Evolutionary conservation across 257 asterid species (phyloP).

Genomic region (Lavandula angustifolia): DNA sequence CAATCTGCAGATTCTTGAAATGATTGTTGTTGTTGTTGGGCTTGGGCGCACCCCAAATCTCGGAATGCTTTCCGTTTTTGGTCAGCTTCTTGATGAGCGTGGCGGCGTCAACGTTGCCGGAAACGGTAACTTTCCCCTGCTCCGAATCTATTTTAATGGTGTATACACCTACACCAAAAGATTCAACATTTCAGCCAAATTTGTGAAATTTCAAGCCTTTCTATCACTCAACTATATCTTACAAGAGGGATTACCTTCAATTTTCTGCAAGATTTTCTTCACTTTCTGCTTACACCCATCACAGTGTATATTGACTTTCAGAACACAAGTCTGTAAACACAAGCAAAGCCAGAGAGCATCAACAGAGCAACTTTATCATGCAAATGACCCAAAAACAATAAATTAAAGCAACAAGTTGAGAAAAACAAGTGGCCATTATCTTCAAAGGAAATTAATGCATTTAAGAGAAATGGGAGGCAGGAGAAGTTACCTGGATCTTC

Average conservation of each 20-base stretch:
- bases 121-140: conserved; percentile 86
- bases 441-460: not conserved
- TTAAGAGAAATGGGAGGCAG: conserved; percentile 27
- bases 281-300: conserved; percentile 93
- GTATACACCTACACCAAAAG: conserved; percentile 64
- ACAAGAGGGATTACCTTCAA: conserved; percentile 61
- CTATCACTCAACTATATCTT: no score
- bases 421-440: conserved; percentile 4
- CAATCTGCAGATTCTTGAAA: conserved; percentile 65
- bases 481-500: conserved; percentile 82
- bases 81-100: conserved; percentile 82
- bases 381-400: conserved; percentile 8
- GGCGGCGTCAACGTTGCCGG: conserved; percentile 78
- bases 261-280: conserved; percentile 91
- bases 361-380: conserved; percentile 44
- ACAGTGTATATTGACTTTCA: conserved; percentile 93
- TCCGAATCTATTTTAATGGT: conserved; percentile 74
- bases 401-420: not conserved
- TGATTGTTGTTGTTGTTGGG: conserved; percentile 44
- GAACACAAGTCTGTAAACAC: conserved; percentile 87
- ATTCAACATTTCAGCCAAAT: not conserved
- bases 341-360: conserved; percentile 52
- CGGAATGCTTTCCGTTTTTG: conserved; percentile 83
- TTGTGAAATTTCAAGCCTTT: not conserved
- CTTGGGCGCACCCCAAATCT: conserved; percentile 83